Base-by-base conservation (phyloP, 805 yeast species). In the Hyphopichia homilentoma region DNA sequence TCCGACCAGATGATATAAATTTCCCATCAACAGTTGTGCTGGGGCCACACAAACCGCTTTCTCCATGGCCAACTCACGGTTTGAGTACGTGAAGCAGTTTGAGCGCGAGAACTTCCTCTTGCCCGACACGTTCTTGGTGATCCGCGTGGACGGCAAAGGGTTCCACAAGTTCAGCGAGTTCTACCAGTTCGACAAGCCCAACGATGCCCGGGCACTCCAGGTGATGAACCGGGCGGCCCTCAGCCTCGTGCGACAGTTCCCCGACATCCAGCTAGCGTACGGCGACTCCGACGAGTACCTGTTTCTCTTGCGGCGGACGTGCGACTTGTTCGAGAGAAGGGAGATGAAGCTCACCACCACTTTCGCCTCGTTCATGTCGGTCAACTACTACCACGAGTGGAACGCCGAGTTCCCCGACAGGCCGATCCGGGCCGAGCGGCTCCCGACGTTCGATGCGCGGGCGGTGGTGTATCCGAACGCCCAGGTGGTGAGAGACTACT, bases 271-370 rank as follows among this genome's bases (percentile, higher is more conserved):
- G 7, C 42, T 89, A 54, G 95, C 96, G 0, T 93, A 83, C 52
- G 98, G 98, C 0, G 97, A 93, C 48, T 82, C 95, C 23, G 98
- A 93, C 57, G 98, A 93, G 61, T 93, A 84, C 53, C 81, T 90
- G 9, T 90, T 90, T 55, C 73, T 90, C 4, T 59, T 93, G 32
- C 64, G 78, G 21, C 74, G 70, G 27, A 66, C 66, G 20, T 78
- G 93, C n/a, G 61, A 60, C 2, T 54, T 90, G 38, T 90, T 82
- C 49, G 95, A 89, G 43, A 66, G 97, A 47, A 62, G 98, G 38
- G 89, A 84, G 40, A 71, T 77, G 57, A 93, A 93, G 54, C 60
- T 93, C 20, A 78, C 84, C 0, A 75, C 93, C 2, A 78, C 94
- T 1, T 80, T 93, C 57, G 89, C 86, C 5, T 81, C 94, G 21